Base-by-base conservation (phyloP, 306 rosid species). In the Rosa lucieae region DNA sequence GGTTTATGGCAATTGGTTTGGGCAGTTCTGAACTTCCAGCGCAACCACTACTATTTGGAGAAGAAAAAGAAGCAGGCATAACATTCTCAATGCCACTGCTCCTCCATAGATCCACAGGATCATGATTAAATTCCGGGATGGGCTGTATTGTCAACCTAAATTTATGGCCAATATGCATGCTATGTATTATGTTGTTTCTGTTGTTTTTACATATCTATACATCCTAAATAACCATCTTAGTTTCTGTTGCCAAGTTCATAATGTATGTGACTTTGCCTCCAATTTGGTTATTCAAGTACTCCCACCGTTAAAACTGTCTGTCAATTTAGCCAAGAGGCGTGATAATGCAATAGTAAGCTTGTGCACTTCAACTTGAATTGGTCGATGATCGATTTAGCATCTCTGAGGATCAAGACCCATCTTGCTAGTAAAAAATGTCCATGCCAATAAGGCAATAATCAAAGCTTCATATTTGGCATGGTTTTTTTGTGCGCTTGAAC, bases 21-120 rank as follows among this genome's bases (percentile, higher is more conserved):
- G 91, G 91, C 89, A 52, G 85, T 92, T 35, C 26, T 92, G 79
- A 84, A 85, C 85, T 92, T 82, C 86, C 96, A 90, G 85, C 86
- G 86, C 77, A 87, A 85, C 86, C 55, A 81, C 61, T 70, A 44
- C 47, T 89, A 91, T 77, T 59, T 87, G 84, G 96, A 89, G 91
- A 87, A 89, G 94, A 89, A 78, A 78, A 83, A 21, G 86, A 88
- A 77, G 77, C 85, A 79, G 53, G 69, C 37, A 47, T 88, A 73
- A 65, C 29, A 47, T 42, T 39, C 44, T 40, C 11, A 21, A 14
- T 2, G 68, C 68, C 23, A 4, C 15, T 2, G 7, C 6, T 73
- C 20, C 39, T 55, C 9, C 71, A 39, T 35, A 5, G 1, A 32
- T 29, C 10, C 37, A 15, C 20, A 29, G 17, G 7, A 12, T 65